phyloP scores from a whole-genome alignment of 345 rosid genomes.

The Laguncularia racemosa region DNA sequence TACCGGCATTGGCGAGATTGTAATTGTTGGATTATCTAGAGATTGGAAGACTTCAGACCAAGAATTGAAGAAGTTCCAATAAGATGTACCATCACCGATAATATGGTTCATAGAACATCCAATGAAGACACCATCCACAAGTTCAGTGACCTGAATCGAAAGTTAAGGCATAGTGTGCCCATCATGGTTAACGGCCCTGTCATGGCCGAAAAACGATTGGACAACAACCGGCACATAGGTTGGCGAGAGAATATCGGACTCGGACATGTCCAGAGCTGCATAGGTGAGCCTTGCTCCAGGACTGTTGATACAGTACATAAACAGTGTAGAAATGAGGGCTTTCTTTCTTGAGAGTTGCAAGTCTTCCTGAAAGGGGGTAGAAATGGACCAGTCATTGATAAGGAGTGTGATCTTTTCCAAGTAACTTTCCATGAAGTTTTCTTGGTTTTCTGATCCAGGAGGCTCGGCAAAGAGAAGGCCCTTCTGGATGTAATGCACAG shows the following conservation, averaged over 20 bases:
- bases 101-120: constrained; percentile 59
- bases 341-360: constrained; percentile 17
- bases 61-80: constrained; percentile 57
- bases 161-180: constrained; percentile 50
- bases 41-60: constrained; percentile 60
- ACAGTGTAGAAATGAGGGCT: constrained; percentile 34
- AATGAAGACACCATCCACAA: constrained; percentile 60
- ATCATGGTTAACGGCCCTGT: constrained; percentile 45
- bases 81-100: constrained; percentile 60
- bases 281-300: constrained; percentile 43
- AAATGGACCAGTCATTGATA: constrained; percentile 50
- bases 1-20: constrained; percentile 38
- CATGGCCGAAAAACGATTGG: constrained; percentile 63
- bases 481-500: constrained; percentile 61
- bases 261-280: constrained; percentile 28
- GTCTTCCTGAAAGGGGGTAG: constrained; percentile 70
- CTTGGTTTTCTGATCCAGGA: constrained; percentile 6
- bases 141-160: constrained; percentile 51
- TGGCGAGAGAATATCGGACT: constrained; percentile 39
- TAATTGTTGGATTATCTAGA: constrained; percentile 7
- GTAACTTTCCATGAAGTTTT: constrained; percentile 24
- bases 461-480: constrained; percentile 58
- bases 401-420: constrained; percentile 43
- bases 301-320: constrained; percentile 44
- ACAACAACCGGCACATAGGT: constrained; percentile 46